phyloP scores from a whole-genome alignment of 495 filamentous ascomycete genomes.

The Ramalina intermedia region DNA sequence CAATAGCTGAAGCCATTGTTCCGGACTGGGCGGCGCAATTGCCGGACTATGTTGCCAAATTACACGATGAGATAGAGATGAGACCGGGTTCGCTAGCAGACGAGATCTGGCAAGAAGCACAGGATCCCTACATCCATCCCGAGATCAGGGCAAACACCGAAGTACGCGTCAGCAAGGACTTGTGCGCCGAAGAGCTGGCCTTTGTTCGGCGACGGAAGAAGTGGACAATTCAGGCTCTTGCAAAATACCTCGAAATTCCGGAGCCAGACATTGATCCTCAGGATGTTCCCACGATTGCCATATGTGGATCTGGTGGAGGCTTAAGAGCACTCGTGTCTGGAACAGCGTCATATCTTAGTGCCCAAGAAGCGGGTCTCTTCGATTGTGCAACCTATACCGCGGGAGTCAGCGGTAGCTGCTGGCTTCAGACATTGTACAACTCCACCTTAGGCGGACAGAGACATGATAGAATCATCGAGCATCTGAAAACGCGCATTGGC shows the following conservation, averaged over 20 bases:
- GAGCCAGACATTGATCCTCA: slow-evolving; percentile 76
- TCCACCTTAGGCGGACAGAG: slow-evolving; percentile 59
- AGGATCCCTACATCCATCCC: slow-evolving; percentile 66
- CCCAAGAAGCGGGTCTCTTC: slow-evolving; percentile 73
- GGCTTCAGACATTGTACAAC: slow-evolving; percentile 80
- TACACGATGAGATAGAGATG: slow-evolving; percentile 79
- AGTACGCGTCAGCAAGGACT: slow-evolving; percentile 67
- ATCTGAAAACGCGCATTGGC: slow-evolving; percentile 70
- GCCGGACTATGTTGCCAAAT: slow-evolving; percentile 64
- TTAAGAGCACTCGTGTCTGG: slow-evolving; percentile 82
- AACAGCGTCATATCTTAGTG: slow-evolving; percentile 64
- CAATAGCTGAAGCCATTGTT: slow-evolving; percentile 51
- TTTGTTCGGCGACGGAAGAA: slow-evolving; percentile 52
- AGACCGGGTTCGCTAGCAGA: slow-evolving; percentile 73
- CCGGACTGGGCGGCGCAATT: slow-evolving; percentile 71
- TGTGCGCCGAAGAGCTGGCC: slow-evolving; percentile 68
- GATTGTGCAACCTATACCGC: slow-evolving; percentile 90
- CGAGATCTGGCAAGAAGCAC: slow-evolving; percentile 85
- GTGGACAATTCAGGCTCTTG: slow-evolving; percentile 54
- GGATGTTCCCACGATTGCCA: slow-evolving; percentile 81
- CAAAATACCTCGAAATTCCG: slow-evolving; percentile 62
- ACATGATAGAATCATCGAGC: slow-evolving; percentile 55
- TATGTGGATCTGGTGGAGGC: slow-evolving; percentile 88
- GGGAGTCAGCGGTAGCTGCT: slow-evolving; percentile 89
- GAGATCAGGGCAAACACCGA: slow-evolving; percentile 67